These are phyloP conservation scores for Allium sativum DNA, from an alignment of 106 monocot genomes.

Conservation along the genomic window DNA sequence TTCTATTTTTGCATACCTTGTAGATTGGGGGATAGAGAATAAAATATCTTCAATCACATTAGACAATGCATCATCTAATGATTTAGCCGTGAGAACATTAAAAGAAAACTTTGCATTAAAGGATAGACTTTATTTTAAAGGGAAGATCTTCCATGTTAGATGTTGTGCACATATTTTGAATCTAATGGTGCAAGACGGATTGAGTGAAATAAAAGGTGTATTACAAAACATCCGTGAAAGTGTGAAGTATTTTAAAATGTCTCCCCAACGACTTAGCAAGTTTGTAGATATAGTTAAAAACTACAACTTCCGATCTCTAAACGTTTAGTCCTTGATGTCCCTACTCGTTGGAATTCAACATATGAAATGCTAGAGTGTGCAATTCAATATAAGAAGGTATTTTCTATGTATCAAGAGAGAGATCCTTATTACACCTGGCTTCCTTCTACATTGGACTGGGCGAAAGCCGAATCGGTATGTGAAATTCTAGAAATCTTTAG, in stretches of 20 bases:
- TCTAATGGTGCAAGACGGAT: conserved; percentile 10
- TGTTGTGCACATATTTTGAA: conserved; percentile 11
- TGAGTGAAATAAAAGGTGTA: conserved; percentile 5
- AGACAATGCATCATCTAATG: background rate
- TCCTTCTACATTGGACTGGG: background rate
- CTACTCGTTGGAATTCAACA: conserved; percentile 15
- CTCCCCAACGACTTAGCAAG: conserved; percentile 1
- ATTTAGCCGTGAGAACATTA: background rate
- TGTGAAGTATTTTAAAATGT: conserved; percentile 1
- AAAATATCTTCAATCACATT: background rate
- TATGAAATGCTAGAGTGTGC: conserved; percentile 16
- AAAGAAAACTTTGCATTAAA: background rate
- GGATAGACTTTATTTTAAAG: background rate
- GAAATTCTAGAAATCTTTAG: conserved; percentile 7
- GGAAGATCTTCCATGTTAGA: conserved; percentile 10
- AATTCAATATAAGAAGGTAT: conserved; percentile 2
- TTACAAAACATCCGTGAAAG: too few relatives aligned
- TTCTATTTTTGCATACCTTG: background rate
- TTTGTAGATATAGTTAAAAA: conserved; percentile 14
- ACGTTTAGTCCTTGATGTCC: conserved; percentile 5
- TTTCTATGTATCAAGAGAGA: conserved; percentile 1
- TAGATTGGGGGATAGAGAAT: too few relatives aligned
- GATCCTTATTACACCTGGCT: background rate
- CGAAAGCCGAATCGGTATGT: background rate
- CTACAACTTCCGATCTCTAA: conserved; percentile 5